Conservation (phyloP, 768 basidiomycete genomes). For the Serendipita sp. region DNA sequence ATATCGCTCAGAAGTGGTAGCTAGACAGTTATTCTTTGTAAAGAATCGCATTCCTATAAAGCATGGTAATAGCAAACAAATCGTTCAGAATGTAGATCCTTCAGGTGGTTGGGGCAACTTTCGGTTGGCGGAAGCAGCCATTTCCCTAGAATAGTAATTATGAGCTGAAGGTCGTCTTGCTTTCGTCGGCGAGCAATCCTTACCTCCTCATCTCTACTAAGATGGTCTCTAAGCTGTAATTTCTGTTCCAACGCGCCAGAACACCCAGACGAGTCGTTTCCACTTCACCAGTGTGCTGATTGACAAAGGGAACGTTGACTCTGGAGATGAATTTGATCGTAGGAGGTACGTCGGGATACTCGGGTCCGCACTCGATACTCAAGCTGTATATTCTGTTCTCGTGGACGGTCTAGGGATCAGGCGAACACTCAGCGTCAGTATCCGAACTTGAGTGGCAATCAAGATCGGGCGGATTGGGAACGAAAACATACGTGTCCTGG, state of each 20-base stretch:
- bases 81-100: slow-evolving; percentile 29
- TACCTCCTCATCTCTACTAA: slow-evolving; percentile 89
- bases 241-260: slow-evolving; percentile 58
- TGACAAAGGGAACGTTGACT: slow-evolving; percentile 90
- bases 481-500: slow-evolving; percentile 71
- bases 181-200: slow-evolving; percentile 17
- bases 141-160: slow-evolving; percentile 46
- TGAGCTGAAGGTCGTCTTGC: background rate
- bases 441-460: background rate
- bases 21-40: no score
- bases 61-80: no score
- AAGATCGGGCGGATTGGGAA: slow-evolving; percentile 8
- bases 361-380: slow-evolving; percentile 66
- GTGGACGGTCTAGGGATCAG: slow-evolving; percentile 59
- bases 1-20: no score
- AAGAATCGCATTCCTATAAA: no score
- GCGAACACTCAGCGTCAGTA: background rate
- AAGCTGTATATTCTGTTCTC: slow-evolving; percentile 98
- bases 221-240: slow-evolving; percentile 69
- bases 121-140: slow-evolving; percentile 81
- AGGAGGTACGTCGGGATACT: slow-evolving; percentile 67
- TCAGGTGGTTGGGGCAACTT: slow-evolving; percentile 94
- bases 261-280: slow-evolving; percentile 56
- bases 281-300: slow-evolving; percentile 56
- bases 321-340: slow-evolving; percentile 70